Evolutionary conservation across 2,329 filamentous ascomycete species (phyloP), one percentile per base, ranked within the genome.

Genomic region (Aspergillus tanneri): DNA sequence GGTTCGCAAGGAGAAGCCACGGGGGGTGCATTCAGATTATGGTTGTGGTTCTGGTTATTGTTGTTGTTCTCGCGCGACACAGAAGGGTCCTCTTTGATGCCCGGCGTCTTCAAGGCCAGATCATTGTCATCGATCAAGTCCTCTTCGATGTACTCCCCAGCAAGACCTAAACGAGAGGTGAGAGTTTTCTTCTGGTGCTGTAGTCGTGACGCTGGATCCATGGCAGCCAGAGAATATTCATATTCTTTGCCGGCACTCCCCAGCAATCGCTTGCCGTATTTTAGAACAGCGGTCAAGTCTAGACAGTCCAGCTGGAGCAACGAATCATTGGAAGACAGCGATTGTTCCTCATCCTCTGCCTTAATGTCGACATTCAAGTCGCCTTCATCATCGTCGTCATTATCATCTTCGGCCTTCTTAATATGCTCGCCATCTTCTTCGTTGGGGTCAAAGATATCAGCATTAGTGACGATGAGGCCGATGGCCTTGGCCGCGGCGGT

Each of bases 401-500:
- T 76, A 21, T 79, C 76, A 25, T 78, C 75, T 54, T 88, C 75
- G 18, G 70, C 63, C 44, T 77, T 75, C 53, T 75, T 75, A 43
- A 72, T 65, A 28, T 64, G 58, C 14, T 68, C 57, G 28, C 77
- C 80, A 57, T 92, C 88, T 50, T 84, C 85, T 16, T 79, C 79
- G 63, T 96, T 97, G 1, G 93, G 95, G 61, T 97, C 90, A 67
- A 93, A 96, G 36, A 81, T 74, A 46, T 90, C 84, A 1, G 91
- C 90, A 76, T 97, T 88, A 49, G 92, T 86, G 53, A 95, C 85
- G 57, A 99, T 97, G 62, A 92, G 90, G 49, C 92, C 92, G 49
- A 99, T 86, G 16, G 93, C 93, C 72, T 92, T 95, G 59, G 92
- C 90, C 38, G 95, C 88, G 45, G 93, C 95, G 52, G 87, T 91